phyloP scores from a whole-genome alignment of 495 filamentous ascomycete species.

The Patellaria atrata region DNA sequence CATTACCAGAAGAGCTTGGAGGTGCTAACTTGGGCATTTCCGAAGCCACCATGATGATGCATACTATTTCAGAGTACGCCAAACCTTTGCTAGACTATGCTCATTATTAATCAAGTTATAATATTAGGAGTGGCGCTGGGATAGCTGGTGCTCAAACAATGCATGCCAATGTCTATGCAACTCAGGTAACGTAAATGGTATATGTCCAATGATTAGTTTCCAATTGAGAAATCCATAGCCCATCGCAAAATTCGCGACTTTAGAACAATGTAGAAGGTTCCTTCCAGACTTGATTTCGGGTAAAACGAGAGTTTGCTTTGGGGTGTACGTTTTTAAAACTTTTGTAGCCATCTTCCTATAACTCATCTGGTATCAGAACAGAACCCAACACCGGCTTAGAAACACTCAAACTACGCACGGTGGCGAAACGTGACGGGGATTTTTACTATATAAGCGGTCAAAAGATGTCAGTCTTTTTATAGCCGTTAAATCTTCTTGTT shows the following conservation, averaged over 20 bases:
- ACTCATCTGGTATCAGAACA: slow-evolving; percentile 21
- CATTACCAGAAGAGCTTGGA: slow-evolving; percentile 55
- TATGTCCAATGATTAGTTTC: neutral
- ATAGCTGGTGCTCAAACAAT: slow-evolving; percentile 67
- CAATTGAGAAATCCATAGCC: slow-evolving; percentile 30
- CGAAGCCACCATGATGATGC: slow-evolving; percentile 76
- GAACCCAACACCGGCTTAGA: slow-evolving; percentile 61
- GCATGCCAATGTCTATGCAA: slow-evolving; percentile 67
- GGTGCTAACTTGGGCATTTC: slow-evolving; percentile 64
- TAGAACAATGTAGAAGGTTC: slow-evolving; percentile 42
- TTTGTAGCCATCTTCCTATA: neutral
- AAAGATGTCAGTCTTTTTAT: slow-evolving; percentile 45
- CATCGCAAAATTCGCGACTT: slow-evolving; percentile 51
- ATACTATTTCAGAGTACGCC: slow-evolving; percentile 53
- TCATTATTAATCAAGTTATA: too few species aligned
- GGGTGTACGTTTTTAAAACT: slow-evolving; percentile 30
- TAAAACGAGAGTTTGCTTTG: slow-evolving; percentile 56
- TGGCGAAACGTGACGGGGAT: slow-evolving; percentile 35
- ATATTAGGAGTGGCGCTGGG: slow-evolving; percentile 45
- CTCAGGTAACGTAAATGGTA: slow-evolving; percentile 31
- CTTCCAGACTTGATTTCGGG: slow-evolving; percentile 58
- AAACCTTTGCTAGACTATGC: too few species aligned
- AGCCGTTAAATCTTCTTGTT: neutral
- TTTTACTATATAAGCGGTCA: slow-evolving; percentile 53
- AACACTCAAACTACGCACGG: slow-evolving; percentile 51